Evolutionary conservation across 331 rosid genomes (phyloP), one percentile per base, ranked within the genome.

Genomic region (Dryas integrifolia): DNA sequence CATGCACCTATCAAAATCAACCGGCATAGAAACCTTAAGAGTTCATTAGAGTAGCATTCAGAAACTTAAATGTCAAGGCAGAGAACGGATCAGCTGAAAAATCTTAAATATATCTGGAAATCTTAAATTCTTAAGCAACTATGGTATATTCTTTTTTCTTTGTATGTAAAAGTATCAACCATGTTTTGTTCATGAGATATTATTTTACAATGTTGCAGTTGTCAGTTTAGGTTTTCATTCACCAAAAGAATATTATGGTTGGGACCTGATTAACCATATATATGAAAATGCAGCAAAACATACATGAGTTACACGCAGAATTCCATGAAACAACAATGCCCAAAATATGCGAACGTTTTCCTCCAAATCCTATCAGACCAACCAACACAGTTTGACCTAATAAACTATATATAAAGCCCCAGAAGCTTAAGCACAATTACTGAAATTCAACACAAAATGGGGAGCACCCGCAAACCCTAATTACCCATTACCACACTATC

Each of bases 401-500:
- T 13, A 24, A 18, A 64, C 7, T 0, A 55, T 12, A 56, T 7
- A 41, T 35, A 15, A 16, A 7, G 77, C 45, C 16, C 73, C 86
- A 58, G 40, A 75, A 85, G 10, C 15, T 41, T 30, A 53, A 80
- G 52, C 59, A 61, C 4, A 52, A 67, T 49, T 66, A 21, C 49
- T 39, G 67, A 81, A 84, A 81, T 70, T 80, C 46, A 73, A 65
- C 68, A 77, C 69, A 44, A 66, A 73, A 35, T 49, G 58, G 71
- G 60, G 52, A 77, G 35, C 50, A 70, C 56, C 43, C 65, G 62
- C 72, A 84, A 86, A 62, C 90, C 94, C 94, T 86, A 86, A 67
- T 60, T 46, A 44, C 71, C 65, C 51, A 49, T 59, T 18, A 73
- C 67, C 49, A 59, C 26, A 78, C 41, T 70, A 76, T 56, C 72